Percentiles rank a stretch among this genome's conserved stretches.
Evolutionary conservation across 768 basidiomycete genomes (phyloP).

Genomic region (Tulasnella calospora): DNA sequence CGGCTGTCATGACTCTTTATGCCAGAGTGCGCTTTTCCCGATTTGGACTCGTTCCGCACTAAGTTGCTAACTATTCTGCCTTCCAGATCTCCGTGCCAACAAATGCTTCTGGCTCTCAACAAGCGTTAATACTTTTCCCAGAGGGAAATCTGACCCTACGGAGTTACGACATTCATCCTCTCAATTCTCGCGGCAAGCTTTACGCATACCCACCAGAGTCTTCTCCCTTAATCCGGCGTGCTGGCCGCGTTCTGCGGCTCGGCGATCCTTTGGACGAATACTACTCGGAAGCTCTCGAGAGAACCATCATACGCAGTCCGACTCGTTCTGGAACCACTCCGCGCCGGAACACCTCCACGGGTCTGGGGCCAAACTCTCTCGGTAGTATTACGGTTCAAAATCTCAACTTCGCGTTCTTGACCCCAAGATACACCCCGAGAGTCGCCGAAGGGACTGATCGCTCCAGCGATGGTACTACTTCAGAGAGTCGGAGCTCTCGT

Average conservation of each 20-base stretch:
- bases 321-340: neutral
- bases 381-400: slow-evolving; percentile 19
- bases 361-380: neutral
- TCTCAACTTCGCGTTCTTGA: neutral
- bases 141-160: slow-evolving; percentile 8
- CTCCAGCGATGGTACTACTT: neutral
- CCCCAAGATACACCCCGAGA: slow-evolving; percentile 1
- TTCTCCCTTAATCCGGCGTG: slow-evolving; percentile 7
- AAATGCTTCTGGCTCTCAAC: slow-evolving; percentile 5
- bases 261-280: slow-evolving; percentile 4
- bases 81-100: slow-evolving; percentile 18
- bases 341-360: neutral
- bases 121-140: slow-evolving; percentile 8
- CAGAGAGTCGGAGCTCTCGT: neutral
- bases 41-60: neutral
- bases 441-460: neutral
- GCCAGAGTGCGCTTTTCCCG: neutral
- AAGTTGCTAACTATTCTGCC: neutral
- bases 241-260: slow-evolving; percentile 7
- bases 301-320: neutral
- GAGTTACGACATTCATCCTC: slow-evolving; percentile 13
- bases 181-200: neutral
- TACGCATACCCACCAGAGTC: slow-evolving; percentile 16
- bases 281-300: slow-evolving; percentile 16
- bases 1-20: neutral